phyloP scores from a whole-genome alignment of 2,329 filamentous ascomycete species.

The Paradendryphiella salina region DNA sequence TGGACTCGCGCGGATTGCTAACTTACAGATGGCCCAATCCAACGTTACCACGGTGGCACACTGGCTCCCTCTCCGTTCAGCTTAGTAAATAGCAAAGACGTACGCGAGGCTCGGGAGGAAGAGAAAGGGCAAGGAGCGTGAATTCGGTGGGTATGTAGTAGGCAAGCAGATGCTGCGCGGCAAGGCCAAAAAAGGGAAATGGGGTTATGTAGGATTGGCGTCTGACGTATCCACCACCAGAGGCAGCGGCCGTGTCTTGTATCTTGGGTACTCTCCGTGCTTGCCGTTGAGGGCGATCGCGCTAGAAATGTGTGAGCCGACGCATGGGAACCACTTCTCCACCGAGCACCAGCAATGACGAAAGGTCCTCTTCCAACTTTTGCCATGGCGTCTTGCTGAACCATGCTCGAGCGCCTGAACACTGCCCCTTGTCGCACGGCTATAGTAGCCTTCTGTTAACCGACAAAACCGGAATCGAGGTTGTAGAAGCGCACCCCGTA shows the following conservation, averaged over 20 bases:
- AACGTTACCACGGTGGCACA: conserved; percentile 14
- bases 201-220: neutral
- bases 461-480: conserved; percentile 27
- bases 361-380: conserved; percentile 14
- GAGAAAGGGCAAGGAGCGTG: neutral
- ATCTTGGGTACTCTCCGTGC: conserved; percentile 21
- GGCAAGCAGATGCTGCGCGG: neutral
- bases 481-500: conserved; percentile 4
- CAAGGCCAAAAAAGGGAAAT: neutral
- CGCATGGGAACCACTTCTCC: conserved; percentile 21
- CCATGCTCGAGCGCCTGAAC: conserved; percentile 2
- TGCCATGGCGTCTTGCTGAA: conserved; percentile 2
- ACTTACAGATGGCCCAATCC: conserved; percentile 28
- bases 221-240: neutral
- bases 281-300: conserved; percentile 27
- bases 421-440: conserved; percentile 15
- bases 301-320: conserved; percentile 28
- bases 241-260: conserved; percentile 14
- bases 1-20: conserved; percentile 23
- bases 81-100: too few relatives aligned
- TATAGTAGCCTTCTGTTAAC: conserved; percentile 26
- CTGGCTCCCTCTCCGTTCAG: too few relatives aligned
- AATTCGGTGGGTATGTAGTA: neutral
- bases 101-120: neutral
- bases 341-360: conserved; percentile 28